phyloP scores from a whole-genome alignment of 2,329 filamentous ascomycete genomes.

The Pseudogymnoascus sp. region DNA sequence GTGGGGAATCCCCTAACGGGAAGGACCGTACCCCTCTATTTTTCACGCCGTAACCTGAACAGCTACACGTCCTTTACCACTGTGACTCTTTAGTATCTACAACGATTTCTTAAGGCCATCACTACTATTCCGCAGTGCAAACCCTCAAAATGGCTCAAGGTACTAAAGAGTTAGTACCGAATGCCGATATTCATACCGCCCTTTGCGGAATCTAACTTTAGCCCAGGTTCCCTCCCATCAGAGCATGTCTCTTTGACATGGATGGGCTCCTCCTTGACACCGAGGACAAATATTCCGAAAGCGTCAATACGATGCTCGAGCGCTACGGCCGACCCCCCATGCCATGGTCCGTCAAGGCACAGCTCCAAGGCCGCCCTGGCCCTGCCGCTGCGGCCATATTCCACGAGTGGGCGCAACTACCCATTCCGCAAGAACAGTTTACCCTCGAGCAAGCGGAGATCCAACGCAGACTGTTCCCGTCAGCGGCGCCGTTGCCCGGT shows the following conservation, averaged over 20 bases:
- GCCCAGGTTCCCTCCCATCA: constrained; percentile 63
- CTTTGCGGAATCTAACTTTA: constrained; percentile 4
- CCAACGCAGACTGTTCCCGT: constrained; percentile 65
- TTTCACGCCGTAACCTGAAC: background rate
- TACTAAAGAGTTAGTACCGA: constrained; percentile 6
- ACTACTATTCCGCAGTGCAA: background rate
- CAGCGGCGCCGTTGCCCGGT: constrained; percentile 69
- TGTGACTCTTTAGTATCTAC: constrained; percentile 1
- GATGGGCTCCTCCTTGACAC: constrained; percentile 91
- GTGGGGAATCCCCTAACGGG: background rate
- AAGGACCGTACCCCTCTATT: constrained; percentile 5
- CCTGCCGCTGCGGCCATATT: constrained; percentile 48
- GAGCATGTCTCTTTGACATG: constrained; percentile 97
- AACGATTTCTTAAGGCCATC: background rate
- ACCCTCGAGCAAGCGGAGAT: constrained; percentile 47
- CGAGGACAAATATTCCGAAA: constrained; percentile 82
- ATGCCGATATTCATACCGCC: background rate
- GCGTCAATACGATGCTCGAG: constrained; percentile 72
- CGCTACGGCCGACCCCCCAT: constrained; percentile 65
- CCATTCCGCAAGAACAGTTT: constrained; percentile 65
- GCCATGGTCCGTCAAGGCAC: constrained; percentile 93
- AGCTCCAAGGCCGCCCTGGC: constrained; percentile 42
- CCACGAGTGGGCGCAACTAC: constrained; percentile 77
- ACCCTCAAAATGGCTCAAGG: background rate
- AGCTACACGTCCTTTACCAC: background rate